These are phyloP conservation scores for Aurinia saxatilis DNA, from an alignment of 345 rosid species.

Conservation along the genomic window DNA sequence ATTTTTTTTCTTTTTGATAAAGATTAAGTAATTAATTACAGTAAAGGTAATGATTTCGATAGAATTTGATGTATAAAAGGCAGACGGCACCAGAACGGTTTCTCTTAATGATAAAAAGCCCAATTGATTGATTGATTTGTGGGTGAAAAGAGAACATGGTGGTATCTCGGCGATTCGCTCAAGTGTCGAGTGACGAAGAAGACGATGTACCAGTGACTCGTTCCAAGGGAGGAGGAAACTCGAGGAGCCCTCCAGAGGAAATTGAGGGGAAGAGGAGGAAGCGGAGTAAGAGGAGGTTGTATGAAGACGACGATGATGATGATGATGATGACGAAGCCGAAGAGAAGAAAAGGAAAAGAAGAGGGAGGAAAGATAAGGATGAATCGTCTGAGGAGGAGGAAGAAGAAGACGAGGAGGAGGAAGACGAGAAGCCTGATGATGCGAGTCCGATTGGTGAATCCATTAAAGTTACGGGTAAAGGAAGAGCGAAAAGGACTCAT, in stretches of 20 bases:
- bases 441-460: constrained; percentile 71
- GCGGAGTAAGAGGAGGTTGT: constrained; percentile 54
- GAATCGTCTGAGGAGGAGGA: constrained; percentile 14
- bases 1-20: too few species aligned
- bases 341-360: constrained; percentile 21
- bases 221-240: constrained; percentile 25
- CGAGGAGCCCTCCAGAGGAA: constrained; percentile 23
- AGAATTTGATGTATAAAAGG: too few species aligned
- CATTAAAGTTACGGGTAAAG: constrained; percentile 62
- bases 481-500: constrained; percentile 58
- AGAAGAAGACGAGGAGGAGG: constrained; percentile 44
- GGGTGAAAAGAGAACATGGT: constrained; percentile 25
- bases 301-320: constrained; percentile 25
- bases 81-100: too few species aligned
- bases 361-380: constrained; percentile 17
- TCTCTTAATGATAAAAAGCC: too few species aligned
- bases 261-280: constrained; percentile 32
- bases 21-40: too few species aligned
- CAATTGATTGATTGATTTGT: too few species aligned
- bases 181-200: constrained; percentile 79
- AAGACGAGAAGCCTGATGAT: constrained; percentile 59
- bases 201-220: constrained; percentile 37
- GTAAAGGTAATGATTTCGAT: too few species aligned
- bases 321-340: constrained; percentile 25
- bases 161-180: constrained; percentile 66